phyloP scores from a whole-genome alignment of 768 basidiomycete species.

The Mycena vulgaris region DNA sequence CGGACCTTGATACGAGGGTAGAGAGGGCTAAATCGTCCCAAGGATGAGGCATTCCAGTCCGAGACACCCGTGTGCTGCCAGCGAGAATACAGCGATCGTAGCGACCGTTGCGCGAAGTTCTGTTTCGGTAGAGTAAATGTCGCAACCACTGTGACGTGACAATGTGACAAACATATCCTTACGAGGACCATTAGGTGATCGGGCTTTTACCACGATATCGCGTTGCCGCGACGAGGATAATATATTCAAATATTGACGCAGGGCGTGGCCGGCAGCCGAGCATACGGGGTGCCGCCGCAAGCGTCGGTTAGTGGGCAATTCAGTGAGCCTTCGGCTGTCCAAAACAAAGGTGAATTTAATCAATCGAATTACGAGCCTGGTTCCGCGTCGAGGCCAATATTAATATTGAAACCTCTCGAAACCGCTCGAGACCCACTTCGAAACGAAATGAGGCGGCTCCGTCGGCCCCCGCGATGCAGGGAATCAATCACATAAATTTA shows the following conservation, averaged over 20 bases:
- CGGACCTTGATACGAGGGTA: not conserved
- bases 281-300: no score
- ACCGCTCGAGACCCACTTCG: no score
- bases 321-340: no score
- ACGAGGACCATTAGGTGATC: not conserved
- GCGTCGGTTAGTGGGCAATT: constrained; percentile 4
- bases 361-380: no score
- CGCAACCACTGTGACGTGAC: constrained; percentile 28
- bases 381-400: constrained; percentile 21
- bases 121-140: constrained; percentile 1
- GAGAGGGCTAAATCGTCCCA: not conserved
- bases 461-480: not conserved
- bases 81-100: constrained; percentile 15
- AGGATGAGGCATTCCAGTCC: not conserved
- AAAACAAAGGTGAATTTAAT: no score
- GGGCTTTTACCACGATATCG: no score
- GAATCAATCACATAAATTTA: constrained; percentile 28
- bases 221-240: no score
- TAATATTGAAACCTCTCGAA: not conserved
- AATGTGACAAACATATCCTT: constrained; percentile 31
- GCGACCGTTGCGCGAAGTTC: constrained; percentile 31
- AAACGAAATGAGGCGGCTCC: no score
- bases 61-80: constrained; percentile 27
- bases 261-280: no score
- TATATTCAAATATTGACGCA: not conserved